Percentiles rank a stretch among this genome's conserved stretches.
Evolutionary conservation across 1,139 yeast genomes (phyloP).

Genomic region (Taphrina sp.): DNA sequence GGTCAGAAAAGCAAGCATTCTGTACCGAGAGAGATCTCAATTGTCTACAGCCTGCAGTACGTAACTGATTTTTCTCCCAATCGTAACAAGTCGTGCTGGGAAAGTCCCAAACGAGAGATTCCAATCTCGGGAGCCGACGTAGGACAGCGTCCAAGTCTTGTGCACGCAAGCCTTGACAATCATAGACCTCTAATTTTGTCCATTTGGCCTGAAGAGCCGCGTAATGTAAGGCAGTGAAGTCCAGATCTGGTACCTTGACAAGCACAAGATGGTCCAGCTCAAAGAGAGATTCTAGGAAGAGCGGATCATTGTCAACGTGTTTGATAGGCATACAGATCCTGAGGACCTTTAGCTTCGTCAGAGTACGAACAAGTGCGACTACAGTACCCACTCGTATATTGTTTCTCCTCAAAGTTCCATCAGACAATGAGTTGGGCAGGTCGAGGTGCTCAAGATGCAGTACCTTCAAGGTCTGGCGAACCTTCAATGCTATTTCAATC

Average conservation of each 20-base stretch:
- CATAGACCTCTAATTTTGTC: background rate
- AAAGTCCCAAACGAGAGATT: constrained; percentile 8
- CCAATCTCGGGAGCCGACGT: constrained; percentile 4
- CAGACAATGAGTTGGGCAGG: too few relatives aligned
- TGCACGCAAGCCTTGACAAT: constrained; percentile 13
- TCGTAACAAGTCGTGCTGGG: constrained; percentile 6
- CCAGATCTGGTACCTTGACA: constrained; percentile 4
- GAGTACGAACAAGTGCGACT: background rate
- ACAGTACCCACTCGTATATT: constrained; percentile 1
- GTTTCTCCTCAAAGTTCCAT: too few relatives aligned
- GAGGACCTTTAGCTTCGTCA: background rate
- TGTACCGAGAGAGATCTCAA: background rate
- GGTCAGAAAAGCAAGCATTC: constrained; percentile 6
- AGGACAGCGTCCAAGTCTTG: constrained; percentile 12
- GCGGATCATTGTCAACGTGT: background rate
- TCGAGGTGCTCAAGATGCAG: constrained; percentile 7
- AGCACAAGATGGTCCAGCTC: background rate
- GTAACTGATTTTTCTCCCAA: background rate
- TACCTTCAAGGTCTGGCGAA: background rate
- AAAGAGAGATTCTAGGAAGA: constrained; percentile 3
- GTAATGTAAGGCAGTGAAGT: background rate
- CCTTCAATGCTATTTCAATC: background rate
- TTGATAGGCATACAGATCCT: constrained; percentile 1
- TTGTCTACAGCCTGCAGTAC: constrained; percentile 10
- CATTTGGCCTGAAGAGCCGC: background rate